Base-by-base conservation (phyloP, 1,139 yeast genomes). In the Yamadazyma blattariae region DNA sequence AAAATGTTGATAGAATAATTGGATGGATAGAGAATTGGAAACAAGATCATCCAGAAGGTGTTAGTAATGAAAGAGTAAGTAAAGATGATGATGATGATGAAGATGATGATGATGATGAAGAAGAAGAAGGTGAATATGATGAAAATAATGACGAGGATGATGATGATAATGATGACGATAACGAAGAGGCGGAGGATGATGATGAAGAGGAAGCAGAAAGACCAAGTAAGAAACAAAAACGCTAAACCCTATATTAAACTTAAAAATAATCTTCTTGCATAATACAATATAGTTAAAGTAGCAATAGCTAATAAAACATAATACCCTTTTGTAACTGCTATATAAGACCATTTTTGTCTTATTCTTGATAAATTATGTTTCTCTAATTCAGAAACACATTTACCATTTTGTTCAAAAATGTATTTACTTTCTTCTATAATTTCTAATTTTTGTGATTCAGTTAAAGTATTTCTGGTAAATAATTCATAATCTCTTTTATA, bases 21-120 rank as follows among this genome's bases (percentile, higher is more conserved):
- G 72, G 71, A 7, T 92, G 98, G 98, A 69, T 74, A 18, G 70
- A 73, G 32, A 72, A 74, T 47, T 92, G 97, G 97, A 56, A 68
- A 20, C 53, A 61, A 16, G 74, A 69, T 43, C 74, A 71, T 40
- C 52, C 61, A 3, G 54, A 64, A 1, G 76, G 76, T 3, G 73
- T 65, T 6, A 57, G 66, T 34, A 37, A 37, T 22, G 39, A 29
- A 9, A 30, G 11, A 35, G 25, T 5, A 30, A 15, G 2, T 29
- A 33, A 8, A 19, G 37, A 17, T 11, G 40, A 30, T 1, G 39
- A 27, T 4, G 32, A 30, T 13, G 41, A 32, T 5, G 31, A 32
- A 8, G 32, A 24, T 7, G 39, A 25, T 3, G 35, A 24, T 8
- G 41, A 33, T 12, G 41, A 33, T 1, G 45, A 40, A 2, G 34